Base-by-base conservation (phyloP, 768 basidiomycete genomes). In the Leccinum subgranulosum region DNA sequence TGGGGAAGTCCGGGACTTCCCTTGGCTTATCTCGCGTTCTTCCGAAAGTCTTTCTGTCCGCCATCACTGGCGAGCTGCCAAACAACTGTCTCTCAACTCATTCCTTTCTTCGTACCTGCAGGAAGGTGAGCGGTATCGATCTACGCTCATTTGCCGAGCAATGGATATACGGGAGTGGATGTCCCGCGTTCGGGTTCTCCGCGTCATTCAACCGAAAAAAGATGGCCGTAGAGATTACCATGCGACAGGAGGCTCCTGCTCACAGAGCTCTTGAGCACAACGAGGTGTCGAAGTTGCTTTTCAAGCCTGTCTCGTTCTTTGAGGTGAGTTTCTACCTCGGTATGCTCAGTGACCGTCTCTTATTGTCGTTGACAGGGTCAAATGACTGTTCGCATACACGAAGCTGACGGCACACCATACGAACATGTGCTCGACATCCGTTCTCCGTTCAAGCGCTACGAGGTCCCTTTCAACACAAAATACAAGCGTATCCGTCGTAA, bases 311-410 rank as follows among this genome's bases (percentile, higher is more conserved):
- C 1, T 77, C 83, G 7, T 85, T 92, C 64, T 99, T 99, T 64
- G 95, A 98, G 77, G 92, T 92, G 57, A 17, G 78, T 65, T 43
- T 34, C 11, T 55, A 48, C 21, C 25, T 55, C 28, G 53, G 3
- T 23, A 25, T 47, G 34, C n/a, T 21, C 28, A 45, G n/a, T 48
- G n/a, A 10, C 6, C 33, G n/a, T 15, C n/a, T 52, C 59, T 64
- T 29, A 67, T 54, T 29, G 29, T 52, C 41, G 23, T 53, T 17
- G 21, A 57, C 27, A 94, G 86, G 97, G 97, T 17, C 92, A 94
- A 79, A 93, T 99, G 89, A 98, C 97, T 27, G 89, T 99, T 57
- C 92, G 97, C 29, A 97, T 98, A 52, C 96, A 98, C 67, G 97
- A 99, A 78, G 97, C 96, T 1, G 97, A 99, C 69, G 97, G 96